Percentiles rank a stretch among this genome's conserved stretches.
phyloP scores from a whole-genome alignment of 2,329 filamentous ascomycete species.

The Fusarium siculi region DNA sequence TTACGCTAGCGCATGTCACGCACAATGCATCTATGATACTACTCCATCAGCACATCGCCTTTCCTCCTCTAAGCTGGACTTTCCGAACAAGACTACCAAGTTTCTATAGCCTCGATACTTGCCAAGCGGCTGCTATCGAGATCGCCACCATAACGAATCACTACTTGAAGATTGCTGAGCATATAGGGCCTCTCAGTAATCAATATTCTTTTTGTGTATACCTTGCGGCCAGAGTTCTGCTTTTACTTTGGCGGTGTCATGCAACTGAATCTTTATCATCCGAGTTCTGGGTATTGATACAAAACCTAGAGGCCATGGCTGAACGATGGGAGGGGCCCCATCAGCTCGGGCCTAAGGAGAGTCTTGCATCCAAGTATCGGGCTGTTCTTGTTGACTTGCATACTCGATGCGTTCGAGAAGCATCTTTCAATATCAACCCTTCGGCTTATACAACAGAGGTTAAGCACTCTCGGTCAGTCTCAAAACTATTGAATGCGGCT shows the following conservation, averaged over 20 bases:
- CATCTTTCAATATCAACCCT: not conserved
- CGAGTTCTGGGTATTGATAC: not conserved
- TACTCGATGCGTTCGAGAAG: not conserved
- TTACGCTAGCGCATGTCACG: slow-evolving; percentile 60
- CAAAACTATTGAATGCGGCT: not conserved
- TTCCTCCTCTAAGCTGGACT: slow-evolving; percentile 48
- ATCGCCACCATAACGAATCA: not conserved
- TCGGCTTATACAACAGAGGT: not conserved
- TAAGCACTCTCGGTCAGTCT: not conserved
- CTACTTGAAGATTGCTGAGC: not conserved
- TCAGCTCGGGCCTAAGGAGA: not conserved
- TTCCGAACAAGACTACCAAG: slow-evolving; percentile 44
- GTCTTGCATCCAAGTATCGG: not conserved
- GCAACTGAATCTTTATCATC: not conserved
- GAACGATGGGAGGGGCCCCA: not conserved
- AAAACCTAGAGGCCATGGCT: not conserved
- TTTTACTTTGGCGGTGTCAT: not conserved
- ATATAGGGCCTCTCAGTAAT: not conserved
- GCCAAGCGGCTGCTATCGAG: not conserved
- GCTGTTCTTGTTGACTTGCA: not conserved
- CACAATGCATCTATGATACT: slow-evolving; percentile 62
- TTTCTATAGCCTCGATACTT: not conserved
- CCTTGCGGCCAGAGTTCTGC: not conserved
- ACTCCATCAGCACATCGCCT: slow-evolving; percentile 60
- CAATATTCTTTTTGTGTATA: not conserved